A percentile compares a stretch with the other conserved stretches of the same genome.
Conservation (phyloP, 2,329 filamentous ascomycete genomes). For the Didymella pomorum region DNA sequence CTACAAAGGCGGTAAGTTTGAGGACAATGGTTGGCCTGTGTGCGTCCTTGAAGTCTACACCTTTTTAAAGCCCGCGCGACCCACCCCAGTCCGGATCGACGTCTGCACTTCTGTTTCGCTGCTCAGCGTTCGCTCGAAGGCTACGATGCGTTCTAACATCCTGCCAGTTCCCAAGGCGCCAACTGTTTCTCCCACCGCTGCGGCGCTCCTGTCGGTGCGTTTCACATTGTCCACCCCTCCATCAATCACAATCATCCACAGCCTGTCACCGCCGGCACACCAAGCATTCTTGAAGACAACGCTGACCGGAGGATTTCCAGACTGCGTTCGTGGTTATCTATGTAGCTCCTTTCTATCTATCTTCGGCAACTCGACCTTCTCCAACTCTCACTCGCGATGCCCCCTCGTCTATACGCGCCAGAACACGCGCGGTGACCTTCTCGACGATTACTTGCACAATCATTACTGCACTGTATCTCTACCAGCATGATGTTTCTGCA, state of each 20-base stretch:
- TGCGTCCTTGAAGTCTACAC: constrained; percentile 25
- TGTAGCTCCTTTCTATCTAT: constrained; percentile 90
- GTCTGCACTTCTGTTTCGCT: constrained; percentile 25
- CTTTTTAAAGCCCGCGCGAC: constrained; percentile 37
- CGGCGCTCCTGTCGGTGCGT: constrained; percentile 52
- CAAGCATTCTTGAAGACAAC: constrained; percentile 20
- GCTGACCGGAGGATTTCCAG: constrained; percentile 54
- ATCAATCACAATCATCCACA: constrained; percentile 26
- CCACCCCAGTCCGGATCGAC: constrained; percentile 23
- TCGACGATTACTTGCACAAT: constrained; percentile 75
- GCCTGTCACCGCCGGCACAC: constrained; percentile 33
- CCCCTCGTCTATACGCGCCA: constrained; percentile 85
- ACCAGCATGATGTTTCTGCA: constrained; percentile 60
- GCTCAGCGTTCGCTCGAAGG: constrained; percentile 15
- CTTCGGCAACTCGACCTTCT: constrained; percentile 79
- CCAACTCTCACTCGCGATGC: constrained; percentile 82
- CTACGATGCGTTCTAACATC: constrained; percentile 40
- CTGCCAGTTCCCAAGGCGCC: constrained; percentile 49
- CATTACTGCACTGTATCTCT: constrained; percentile 72
- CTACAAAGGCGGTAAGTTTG: constrained; percentile 50
- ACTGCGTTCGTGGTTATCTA: constrained; percentile 86
- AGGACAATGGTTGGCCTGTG: constrained; percentile 43
- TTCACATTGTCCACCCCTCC: constrained; percentile 38
- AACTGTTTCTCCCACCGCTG: constrained; percentile 45
- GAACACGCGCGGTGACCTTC: constrained; percentile 79